phyloP scores from a whole-genome alignment of 768 basidiomycete genomes.

The Suillus bovinus region DNA sequence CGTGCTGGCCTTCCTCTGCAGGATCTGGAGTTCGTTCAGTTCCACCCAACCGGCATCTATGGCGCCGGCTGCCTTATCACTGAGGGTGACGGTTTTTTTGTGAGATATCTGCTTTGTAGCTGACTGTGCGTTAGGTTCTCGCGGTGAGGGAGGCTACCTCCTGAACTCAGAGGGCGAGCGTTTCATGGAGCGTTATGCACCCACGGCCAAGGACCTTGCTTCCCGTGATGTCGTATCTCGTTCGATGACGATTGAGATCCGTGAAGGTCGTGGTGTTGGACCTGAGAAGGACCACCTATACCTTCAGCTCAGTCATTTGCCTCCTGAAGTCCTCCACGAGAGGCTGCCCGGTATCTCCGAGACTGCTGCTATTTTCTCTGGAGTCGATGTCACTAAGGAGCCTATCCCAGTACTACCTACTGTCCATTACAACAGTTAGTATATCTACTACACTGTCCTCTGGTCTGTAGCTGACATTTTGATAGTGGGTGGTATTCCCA shows the following conservation, averaged over 20 bases:
- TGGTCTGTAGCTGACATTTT: constrained; percentile 10
- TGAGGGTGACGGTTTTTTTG: constrained; percentile 60
- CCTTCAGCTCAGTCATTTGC: constrained; percentile 95
- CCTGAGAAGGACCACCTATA: constrained; percentile 98
- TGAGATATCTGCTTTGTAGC: constrained; percentile 3
- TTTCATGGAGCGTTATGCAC: constrained; percentile 99
- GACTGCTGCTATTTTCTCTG: constrained; percentile 97
- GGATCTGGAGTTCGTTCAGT: constrained; percentile 99
- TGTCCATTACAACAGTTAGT: constrained; percentile 97
- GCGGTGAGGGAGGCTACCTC: constrained; percentile 98
- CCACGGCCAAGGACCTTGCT: constrained; percentile 98
- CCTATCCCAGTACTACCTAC: constrained; percentile 98
- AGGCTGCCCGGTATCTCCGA: constrained; percentile 99
- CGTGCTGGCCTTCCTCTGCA: constrained; percentile 96
- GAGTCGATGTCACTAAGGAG: constrained; percentile 99
- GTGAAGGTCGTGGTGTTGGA: constrained; percentile 98
- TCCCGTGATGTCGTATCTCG: constrained; percentile 99
- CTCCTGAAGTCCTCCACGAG: constrained; percentile 93
- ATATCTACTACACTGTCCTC: neutral
- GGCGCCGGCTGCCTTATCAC: constrained; percentile 99
- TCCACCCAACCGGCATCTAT: constrained; percentile 99
- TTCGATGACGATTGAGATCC: constrained; percentile 98
- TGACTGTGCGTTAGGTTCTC: constrained; percentile 64
- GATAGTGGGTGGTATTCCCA: constrained; percentile 98
- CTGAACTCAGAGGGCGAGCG: constrained; percentile 98